phyloP scores from a whole-genome alignment of 306 rosid species.

The Cucurbita pepo region DNA sequence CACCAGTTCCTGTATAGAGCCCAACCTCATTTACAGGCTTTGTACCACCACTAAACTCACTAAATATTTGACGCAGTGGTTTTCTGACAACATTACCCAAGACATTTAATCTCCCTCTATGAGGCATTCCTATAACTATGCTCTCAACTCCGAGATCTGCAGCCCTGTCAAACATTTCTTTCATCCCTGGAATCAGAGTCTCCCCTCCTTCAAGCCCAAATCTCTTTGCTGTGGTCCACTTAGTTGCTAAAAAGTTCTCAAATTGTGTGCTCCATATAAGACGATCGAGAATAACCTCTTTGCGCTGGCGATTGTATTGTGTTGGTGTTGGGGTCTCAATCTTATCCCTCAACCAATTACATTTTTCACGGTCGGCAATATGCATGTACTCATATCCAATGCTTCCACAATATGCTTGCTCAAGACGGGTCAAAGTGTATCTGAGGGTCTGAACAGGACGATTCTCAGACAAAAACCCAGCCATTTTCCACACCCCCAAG shows the following conservation, averaged over 20 bases:
- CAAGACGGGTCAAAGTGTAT: constrained; percentile 75
- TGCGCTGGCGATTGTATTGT: constrained; percentile 49
- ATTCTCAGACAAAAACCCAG: constrained; percentile 93
- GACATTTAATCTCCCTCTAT: constrained; percentile 73
- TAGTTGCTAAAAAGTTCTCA: constrained; percentile 81
- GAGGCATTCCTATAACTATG: constrained; percentile 85
- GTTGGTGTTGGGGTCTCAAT: constrained; percentile 66
- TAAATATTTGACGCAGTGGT: constrained; percentile 83
- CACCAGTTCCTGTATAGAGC: constrained; percentile 89
- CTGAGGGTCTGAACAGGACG: constrained; percentile 86
- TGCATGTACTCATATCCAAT: constrained; percentile 96
- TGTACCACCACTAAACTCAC: constrained; percentile 71
- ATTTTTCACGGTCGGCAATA: constrained; percentile 63
- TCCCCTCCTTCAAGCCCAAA: constrained; percentile 92
- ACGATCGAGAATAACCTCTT: constrained; percentile 74
- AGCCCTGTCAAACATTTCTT: constrained; percentile 79
- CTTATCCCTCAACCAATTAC: constrained; percentile 83
- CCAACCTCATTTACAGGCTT: constrained; percentile 74
- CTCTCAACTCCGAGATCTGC: constrained; percentile 96
- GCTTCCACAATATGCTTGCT: constrained; percentile 91
- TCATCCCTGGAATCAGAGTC: constrained; percentile 91
- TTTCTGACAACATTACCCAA: constrained; percentile 84
- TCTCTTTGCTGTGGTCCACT: constrained; percentile 89
- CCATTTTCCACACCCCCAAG: constrained; percentile 82
- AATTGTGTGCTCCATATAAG: constrained; percentile 83